Conservation (phyloP, 2,329 filamentous ascomycete species). For the Exserohilum turcica region DNA sequence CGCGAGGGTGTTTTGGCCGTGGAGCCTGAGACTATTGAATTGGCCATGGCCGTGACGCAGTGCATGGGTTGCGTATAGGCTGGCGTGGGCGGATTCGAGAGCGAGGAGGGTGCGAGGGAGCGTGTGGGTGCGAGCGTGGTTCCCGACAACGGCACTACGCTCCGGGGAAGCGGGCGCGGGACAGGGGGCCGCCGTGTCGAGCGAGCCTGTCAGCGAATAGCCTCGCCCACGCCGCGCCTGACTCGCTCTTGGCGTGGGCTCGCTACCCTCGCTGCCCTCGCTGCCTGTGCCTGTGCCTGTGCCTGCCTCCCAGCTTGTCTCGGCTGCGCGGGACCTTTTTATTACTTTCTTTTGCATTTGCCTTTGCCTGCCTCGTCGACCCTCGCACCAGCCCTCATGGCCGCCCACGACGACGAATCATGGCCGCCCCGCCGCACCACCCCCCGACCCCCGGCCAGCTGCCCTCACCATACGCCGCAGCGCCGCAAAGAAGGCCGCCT, state of each 20-base stretch:
- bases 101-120: neutral
- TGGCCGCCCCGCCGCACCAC: no score
- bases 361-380: no score
- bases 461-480: no score
- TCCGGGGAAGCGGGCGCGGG: slow-evolving; percentile 41
- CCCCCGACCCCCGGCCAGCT: no score
- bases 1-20: slow-evolving; percentile 19
- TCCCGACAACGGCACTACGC: slow-evolving; percentile 10
- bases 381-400: slow-evolving; percentile 34
- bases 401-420: slow-evolving; percentile 37
- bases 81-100: slow-evolving; percentile 13
- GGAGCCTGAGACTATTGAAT: slow-evolving; percentile 25
- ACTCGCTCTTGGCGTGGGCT: slow-evolving; percentile 34
- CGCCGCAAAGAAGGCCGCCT: slow-evolving; percentile 4
- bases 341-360: slow-evolving; percentile 32
- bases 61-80: slow-evolving; percentile 9
- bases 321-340: slow-evolving; percentile 33
- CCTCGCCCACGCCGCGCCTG: slow-evolving; percentile 20
- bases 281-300: no score
- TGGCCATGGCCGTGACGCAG: slow-evolving; percentile 28
- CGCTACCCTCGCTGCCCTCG: slow-evolving; percentile 17
- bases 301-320: slow-evolving; percentile 21
- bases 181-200: slow-evolving; percentile 21
- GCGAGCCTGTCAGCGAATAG: slow-evolving; percentile 29
- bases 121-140: slow-evolving; percentile 12